These are phyloP conservation scores for Tephrocybe sp. DNA, from an alignment of 768 basidiomycete genomes.

Conservation along the genomic window DNA sequence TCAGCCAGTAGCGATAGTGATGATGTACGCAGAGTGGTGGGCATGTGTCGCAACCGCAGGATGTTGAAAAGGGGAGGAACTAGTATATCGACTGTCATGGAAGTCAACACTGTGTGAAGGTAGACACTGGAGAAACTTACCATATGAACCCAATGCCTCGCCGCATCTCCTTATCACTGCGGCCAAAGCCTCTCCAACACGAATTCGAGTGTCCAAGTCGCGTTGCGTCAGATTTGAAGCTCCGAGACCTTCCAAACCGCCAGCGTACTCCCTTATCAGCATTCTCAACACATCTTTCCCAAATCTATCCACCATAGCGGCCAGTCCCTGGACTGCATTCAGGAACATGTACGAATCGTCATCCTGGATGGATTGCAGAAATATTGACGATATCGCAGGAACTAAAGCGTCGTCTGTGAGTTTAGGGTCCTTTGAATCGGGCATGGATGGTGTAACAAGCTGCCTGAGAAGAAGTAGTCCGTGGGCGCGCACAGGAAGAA, in stretches of 20 bases:
- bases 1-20: conserved; percentile 66
- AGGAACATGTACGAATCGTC: conserved; percentile 96
- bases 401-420: conserved; percentile 58
- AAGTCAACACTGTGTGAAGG: conserved; percentile 3
- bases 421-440: conserved; percentile 20
- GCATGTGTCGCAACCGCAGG: conserved; percentile 58
- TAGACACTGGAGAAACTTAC: conserved; percentile 38
- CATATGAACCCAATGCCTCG: conserved; percentile 62
- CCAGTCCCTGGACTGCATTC: conserved; percentile 88
- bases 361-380: conserved; percentile 82
- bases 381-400: conserved; percentile 85
- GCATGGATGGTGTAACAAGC: conserved; percentile 51
- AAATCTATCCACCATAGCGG: conserved; percentile 78
- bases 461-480: conserved; percentile 82
- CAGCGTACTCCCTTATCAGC: conserved; percentile 67
- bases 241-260: conserved; percentile 51
- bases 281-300: conserved; percentile 70
- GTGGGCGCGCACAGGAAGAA: conserved; percentile 92
- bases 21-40: conserved; percentile 70
- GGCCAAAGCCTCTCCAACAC: conserved; percentile 85
- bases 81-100: conserved; percentile 57
- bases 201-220: conserved; percentile 71
- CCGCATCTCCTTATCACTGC: conserved; percentile 77
- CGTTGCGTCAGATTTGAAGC: conserved; percentile 45
- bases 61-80: conserved; percentile 71